Evolutionary conservation across 192 early-diverging fungal genomes (phyloP), one percentile per base, ranked within the genome.

Genomic region (Dissophora ornata): DNA sequence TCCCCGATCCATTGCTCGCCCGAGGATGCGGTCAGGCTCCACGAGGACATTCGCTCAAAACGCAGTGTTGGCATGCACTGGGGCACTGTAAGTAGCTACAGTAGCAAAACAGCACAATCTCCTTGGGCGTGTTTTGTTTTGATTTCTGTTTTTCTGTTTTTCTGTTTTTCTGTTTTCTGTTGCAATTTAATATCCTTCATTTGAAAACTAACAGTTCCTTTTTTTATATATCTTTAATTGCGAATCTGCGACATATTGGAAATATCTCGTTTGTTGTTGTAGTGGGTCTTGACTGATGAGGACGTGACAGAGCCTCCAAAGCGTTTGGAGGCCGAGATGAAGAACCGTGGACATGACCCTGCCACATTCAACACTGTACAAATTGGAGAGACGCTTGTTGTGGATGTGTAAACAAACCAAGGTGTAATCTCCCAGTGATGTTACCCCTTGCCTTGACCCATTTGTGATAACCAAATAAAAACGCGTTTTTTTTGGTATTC

Each of bases 31-130:
- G 91, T 94, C 6, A 73, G 89, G 11, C 82, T 96, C 26, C 95
- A 96, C 63, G 79, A 88, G 58, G 92, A 94, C 60, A 79, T 94
- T 41, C 55, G 81, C 34, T 88, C 90, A 13, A 86, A 83, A 54
- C 84, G 84, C 25, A 87, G 84, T 12, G 79, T 94, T 26, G 93
- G 87, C 10, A 93, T 95, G 71, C 95, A 96, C 66, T 95, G 93
- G 93, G 93, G 93, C 10, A 93, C 92, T 13, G 73, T 77, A 77
- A 67, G 52, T 34, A n/a, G n/a, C n/a, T n/a, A 30, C 21, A 21
- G 13, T 8, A 3, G 16, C 18, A 33, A 4, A 47, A 2, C 2
- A 30, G 36, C 45, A 24, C 21, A n/a, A 25, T 22, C 34, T 25
- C 24, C 5, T 18, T 34, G 30, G 40, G 40, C 21, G 4, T 26